phyloP scores from a whole-genome alignment of 1,284 basidiomycete species.

The Tilletia indica region DNA sequence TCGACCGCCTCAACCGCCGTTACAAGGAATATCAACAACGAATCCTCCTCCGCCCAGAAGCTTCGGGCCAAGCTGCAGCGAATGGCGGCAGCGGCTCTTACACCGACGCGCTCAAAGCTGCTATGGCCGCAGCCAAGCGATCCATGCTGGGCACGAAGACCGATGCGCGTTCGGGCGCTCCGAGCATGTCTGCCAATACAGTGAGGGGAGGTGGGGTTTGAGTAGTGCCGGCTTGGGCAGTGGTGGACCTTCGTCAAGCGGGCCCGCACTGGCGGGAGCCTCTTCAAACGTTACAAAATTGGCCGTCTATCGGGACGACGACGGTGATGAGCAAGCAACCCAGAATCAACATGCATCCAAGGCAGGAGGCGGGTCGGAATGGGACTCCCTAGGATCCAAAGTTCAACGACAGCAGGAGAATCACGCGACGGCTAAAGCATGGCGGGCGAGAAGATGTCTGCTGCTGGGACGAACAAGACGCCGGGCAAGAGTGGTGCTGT shows the following conservation, averaged over 20 bases:
- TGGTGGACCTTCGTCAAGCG: background rate
- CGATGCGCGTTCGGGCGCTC: slow-evolving; percentile 13
- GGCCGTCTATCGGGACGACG: slow-evolving; percentile 23
- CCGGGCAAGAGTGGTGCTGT: slow-evolving; percentile 10
- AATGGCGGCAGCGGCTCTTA: slow-evolving; percentile 25
- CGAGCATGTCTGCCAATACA: slow-evolving; percentile 31
- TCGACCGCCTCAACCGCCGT: slow-evolving; percentile 78
- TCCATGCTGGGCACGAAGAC: slow-evolving; percentile 49
- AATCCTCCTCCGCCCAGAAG: slow-evolving; percentile 29
- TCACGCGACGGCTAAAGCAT: background rate
- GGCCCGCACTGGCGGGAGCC: background rate
- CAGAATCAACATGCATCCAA: background rate
- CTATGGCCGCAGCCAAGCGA: slow-evolving; percentile 43
- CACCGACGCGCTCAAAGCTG: slow-evolving; percentile 38
- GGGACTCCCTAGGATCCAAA: slow-evolving; percentile 13
- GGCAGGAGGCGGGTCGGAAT: background rate
- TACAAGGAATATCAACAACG: slow-evolving; percentile 78
- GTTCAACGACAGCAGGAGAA: slow-evolving; percentile 12
- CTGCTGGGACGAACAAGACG: background rate
- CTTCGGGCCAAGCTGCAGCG: background rate
- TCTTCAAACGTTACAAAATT: background rate
- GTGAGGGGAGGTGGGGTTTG: slow-evolving; percentile 28
- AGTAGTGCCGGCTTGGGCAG: slow-evolving; percentile 15
- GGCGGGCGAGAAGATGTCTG: slow-evolving; percentile 6
- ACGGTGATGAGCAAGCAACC: slow-evolving; percentile 1